phyloP scores from a whole-genome alignment of 2,329 filamentous ascomycete genomes.

The Monosporascus sp. region DNA sequence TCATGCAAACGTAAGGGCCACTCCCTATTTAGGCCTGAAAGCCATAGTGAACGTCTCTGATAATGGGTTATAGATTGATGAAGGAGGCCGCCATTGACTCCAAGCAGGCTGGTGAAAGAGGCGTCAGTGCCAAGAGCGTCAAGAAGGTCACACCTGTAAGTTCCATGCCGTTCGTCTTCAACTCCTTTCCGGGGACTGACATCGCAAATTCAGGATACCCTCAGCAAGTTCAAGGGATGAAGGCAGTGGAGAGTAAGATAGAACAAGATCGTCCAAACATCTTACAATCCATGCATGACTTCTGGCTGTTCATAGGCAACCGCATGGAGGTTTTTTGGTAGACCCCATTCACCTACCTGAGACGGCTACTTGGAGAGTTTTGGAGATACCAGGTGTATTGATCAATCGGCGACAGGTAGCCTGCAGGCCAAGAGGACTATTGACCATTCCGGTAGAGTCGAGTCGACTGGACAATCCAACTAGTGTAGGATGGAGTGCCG shows the following conservation, averaged over 20 bases:
- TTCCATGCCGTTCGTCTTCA: slow-evolving; percentile 7
- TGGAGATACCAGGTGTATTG: too few relatives aligned
- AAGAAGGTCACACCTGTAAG: slow-evolving; percentile 71
- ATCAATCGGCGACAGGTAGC: too few relatives aligned
- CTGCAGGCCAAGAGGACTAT: too few relatives aligned
- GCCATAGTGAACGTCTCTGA: slow-evolving; percentile 3
- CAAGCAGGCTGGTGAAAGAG: slow-evolving; percentile 67
- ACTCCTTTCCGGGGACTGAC: neutral
- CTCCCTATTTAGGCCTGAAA: neutral
- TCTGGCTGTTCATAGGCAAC: too few relatives aligned
- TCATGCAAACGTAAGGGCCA: slow-evolving; percentile 58
- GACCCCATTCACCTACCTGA: too few relatives aligned
- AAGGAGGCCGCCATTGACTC: slow-evolving; percentile 74
- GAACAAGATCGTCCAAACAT: neutral
- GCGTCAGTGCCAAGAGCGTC: slow-evolving; percentile 68
- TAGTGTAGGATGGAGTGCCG: too few relatives aligned
- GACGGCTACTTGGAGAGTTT: too few relatives aligned
- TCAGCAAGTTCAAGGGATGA: slow-evolving; percentile 66
- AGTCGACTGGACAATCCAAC: too few relatives aligned
- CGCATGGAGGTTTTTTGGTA: too few relatives aligned
- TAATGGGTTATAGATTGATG: slow-evolving; percentile 51
- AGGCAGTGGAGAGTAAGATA: neutral
- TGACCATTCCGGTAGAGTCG: too few relatives aligned
- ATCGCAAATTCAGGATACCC: slow-evolving; percentile 44
- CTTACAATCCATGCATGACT: too few relatives aligned